Conservation (phyloP, 2,329 filamentous ascomycete species). For the Endoconidiophora laricicola region DNA sequence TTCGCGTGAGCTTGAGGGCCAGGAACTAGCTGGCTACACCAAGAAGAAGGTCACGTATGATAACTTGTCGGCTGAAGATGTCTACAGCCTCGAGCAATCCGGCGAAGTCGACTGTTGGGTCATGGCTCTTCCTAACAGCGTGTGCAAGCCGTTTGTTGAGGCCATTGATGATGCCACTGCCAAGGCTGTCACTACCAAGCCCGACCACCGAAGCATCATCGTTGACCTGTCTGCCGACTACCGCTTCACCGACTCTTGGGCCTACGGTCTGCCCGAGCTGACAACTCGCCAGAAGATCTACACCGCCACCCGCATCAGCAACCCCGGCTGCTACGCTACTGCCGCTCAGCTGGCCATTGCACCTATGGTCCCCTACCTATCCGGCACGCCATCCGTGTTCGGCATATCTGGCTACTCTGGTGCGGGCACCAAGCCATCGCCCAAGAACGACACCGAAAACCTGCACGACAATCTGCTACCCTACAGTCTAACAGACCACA, state of each 20-base stretch:
- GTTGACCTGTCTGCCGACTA: slow-evolving; percentile 95
- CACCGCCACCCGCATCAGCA: slow-evolving; percentile 65
- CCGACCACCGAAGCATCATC: slow-evolving; percentile 50
- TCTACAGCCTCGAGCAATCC: slow-evolving; percentile 66
- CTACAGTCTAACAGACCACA: slow-evolving; percentile 82
- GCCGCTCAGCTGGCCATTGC: slow-evolving; percentile 80
- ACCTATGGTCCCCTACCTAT: slow-evolving; percentile 60
- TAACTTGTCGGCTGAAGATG: slow-evolving; percentile 73
- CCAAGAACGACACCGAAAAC: slow-evolving; percentile 78
- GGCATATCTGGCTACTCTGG: slow-evolving; percentile 90
- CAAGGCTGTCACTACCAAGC: slow-evolving; percentile 13
- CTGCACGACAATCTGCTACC: slow-evolving; percentile 79
- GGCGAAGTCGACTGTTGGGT: slow-evolving; percentile 91
- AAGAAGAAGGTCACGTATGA: slow-evolving; percentile 89
- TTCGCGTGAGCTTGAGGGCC: slow-evolving; percentile 77
- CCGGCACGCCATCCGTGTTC: slow-evolving; percentile 66
- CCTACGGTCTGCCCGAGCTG: slow-evolving; percentile 80
- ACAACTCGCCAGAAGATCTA: slow-evolving; percentile 61
- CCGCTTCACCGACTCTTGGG: slow-evolving; percentile 72
- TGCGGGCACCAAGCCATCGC: slow-evolving; percentile 81
- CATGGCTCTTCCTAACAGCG: slow-evolving; percentile 89
- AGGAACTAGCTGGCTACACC: slow-evolving; percentile 74
- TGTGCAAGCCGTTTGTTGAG: slow-evolving; percentile 86
- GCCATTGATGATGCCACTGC: slow-evolving; percentile 38
- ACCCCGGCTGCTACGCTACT: slow-evolving; percentile 92